These are phyloP conservation scores for Alnus rubra DNA, from an alignment of 306 rosid genomes.

Conservation along the genomic window DNA sequence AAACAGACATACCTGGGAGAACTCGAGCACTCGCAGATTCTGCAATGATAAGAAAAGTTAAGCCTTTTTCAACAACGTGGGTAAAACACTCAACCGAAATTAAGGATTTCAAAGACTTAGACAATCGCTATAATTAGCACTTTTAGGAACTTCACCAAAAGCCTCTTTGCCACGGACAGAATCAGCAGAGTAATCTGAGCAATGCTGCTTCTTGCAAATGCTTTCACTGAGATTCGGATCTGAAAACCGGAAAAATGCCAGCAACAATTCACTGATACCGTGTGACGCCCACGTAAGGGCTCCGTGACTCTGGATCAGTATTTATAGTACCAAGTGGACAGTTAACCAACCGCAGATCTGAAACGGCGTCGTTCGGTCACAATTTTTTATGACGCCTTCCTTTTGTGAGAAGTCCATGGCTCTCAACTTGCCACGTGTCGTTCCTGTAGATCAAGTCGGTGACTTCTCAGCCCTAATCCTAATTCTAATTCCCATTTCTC, in stretches of 20 bases:
- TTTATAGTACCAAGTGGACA: background rate
- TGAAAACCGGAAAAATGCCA: background rate
- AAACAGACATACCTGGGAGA: constrained; percentile 41
- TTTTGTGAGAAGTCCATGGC: background rate
- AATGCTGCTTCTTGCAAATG: background rate
- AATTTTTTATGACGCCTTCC: no score
- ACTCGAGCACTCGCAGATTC: constrained; percentile 23
- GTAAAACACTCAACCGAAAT: constrained; percentile 6
- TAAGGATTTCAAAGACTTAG: background rate
- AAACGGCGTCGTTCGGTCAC: no score
- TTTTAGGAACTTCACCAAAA: background rate
- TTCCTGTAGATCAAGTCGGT: constrained; percentile 15
- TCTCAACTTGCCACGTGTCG: constrained; percentile 37
- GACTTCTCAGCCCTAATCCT: constrained; percentile 13
- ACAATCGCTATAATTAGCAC: constrained; percentile 2
- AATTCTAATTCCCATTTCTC: background rate
- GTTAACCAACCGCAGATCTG: background rate
- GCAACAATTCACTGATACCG: background rate
- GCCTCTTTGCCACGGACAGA: background rate
- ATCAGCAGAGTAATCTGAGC: background rate
- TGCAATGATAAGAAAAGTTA: constrained; percentile 14
- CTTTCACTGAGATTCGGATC: background rate
- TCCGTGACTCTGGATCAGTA: background rate
- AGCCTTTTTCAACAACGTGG: constrained; percentile 2
- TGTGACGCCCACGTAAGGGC: background rate